Evolutionary conservation across 208 protist genomes (phyloP).

Genomic region (Porcisia hertigi): DNA sequence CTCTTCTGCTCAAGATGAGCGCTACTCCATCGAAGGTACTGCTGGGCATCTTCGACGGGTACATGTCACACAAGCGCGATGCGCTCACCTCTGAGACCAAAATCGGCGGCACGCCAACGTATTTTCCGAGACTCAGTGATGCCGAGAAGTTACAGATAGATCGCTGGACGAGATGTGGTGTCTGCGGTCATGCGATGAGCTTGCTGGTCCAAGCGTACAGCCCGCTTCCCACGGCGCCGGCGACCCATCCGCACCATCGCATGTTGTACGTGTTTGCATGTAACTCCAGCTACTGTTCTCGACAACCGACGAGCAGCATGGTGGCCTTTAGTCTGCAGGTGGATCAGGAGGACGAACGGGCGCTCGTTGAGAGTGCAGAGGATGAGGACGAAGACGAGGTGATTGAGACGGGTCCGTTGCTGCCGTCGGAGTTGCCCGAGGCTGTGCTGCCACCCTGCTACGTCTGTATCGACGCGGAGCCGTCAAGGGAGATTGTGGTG

Average conservation of each 20-base stretch:
- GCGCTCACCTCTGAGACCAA: constrained; percentile 74
- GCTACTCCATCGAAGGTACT: constrained; percentile 31
- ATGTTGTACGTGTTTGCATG: constrained; percentile 88
- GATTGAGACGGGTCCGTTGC: constrained; percentile 37
- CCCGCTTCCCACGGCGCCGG: constrained; percentile 44
- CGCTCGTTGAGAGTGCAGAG: constrained; percentile 33
- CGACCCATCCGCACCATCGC: constrained; percentile 44
- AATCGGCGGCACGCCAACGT: constrained; percentile 64
- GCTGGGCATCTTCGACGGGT: constrained; percentile 80
- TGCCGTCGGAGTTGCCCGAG: constrained; percentile 43
- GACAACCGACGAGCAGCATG: constrained; percentile 76
- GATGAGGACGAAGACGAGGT: constrained; percentile 49
- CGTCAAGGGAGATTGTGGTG: constrained; percentile 49
- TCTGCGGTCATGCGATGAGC: constrained; percentile 71
- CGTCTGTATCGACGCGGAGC: constrained; percentile 71
- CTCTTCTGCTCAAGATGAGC: background rate
- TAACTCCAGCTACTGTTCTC: constrained; percentile 64
- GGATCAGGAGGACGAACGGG: constrained; percentile 59
- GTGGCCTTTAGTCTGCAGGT: constrained; percentile 69
- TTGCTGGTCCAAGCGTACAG: constrained; percentile 80
- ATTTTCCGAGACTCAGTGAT: constrained; percentile 49
- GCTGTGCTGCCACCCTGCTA: constrained; percentile 65
- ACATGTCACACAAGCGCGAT: constrained; percentile 59
- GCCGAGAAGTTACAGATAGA: constrained; percentile 33
- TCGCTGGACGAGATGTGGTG: constrained; percentile 68